A percentile compares a stretch with the other conserved stretches of the same genome.
These are phyloP conservation scores for Cercospora janseana DNA, from an alignment of 2,329 filamentous ascomycete genomes.

Conservation along the genomic window DNA sequence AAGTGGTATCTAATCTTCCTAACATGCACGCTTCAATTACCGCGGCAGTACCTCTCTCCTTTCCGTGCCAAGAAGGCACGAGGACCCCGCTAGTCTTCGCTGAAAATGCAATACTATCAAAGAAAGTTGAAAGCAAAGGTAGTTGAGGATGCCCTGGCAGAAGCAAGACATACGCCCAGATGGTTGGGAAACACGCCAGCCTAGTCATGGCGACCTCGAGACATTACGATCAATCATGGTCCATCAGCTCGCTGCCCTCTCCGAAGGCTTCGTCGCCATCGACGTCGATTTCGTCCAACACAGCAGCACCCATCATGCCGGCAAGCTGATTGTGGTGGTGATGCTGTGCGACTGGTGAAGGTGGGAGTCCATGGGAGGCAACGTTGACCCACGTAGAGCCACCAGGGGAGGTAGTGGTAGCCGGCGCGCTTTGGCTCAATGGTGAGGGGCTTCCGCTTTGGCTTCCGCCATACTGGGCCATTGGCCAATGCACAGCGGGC, in stretches of 20 bases:
- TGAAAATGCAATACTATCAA: too few species aligned
- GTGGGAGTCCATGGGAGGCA: constrained; percentile 6
- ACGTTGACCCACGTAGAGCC: constrained; percentile 24
- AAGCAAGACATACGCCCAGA: too few species aligned
- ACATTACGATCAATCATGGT: constrained; percentile 16
- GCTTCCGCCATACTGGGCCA: constrained; percentile 1
- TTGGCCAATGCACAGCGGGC: constrained; percentile 22
- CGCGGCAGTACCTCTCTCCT: too few species aligned
- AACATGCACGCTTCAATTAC: too few species aligned
- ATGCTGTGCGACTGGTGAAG: constrained; percentile 8
- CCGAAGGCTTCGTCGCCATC: constrained; percentile 47
- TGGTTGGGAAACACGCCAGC: too few species aligned
- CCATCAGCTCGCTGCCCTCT: constrained; percentile 48
- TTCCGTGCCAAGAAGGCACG: too few species aligned
- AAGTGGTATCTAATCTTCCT: too few species aligned
- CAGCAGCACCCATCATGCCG: constrained; percentile 40
- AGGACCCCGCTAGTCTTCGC: too few species aligned
- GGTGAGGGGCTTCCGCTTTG: constrained; percentile 15
- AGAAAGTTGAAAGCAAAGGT: too few species aligned
- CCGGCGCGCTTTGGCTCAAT: constrained; percentile 35
- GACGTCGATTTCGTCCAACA: constrained; percentile 37
- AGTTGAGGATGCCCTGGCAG: too few species aligned
- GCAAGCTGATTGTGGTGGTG: constrained; percentile 36
- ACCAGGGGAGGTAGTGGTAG: constrained; percentile 27
- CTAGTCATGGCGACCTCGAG: too few species aligned